phyloP scores from a whole-genome alignment of 2,329 filamentous ascomycete species.

The Claviceps pazoutovae region DNA sequence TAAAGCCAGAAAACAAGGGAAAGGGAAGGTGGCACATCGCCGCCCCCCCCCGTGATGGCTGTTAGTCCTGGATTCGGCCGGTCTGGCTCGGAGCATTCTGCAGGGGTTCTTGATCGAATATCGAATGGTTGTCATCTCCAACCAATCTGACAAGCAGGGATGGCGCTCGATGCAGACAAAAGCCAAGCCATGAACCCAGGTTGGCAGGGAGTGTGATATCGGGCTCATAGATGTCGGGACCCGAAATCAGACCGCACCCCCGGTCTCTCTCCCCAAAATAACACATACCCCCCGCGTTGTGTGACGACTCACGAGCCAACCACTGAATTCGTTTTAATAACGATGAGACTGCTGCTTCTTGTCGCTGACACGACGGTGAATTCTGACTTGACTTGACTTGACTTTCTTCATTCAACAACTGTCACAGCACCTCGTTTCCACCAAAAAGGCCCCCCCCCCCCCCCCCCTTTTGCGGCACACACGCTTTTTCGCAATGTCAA shows the following conservation, averaged over 20 bases:
- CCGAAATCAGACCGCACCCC: background rate
- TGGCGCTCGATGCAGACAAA: background rate
- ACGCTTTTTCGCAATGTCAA: background rate
- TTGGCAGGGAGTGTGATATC: background rate
- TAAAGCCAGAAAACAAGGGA: background rate
- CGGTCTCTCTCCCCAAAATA: background rate
- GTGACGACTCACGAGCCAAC: background rate
- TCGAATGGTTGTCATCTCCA: background rate
- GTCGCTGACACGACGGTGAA: background rate
- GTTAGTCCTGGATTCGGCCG: background rate
- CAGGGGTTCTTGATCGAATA: background rate
- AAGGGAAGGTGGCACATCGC: background rate
- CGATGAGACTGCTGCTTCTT: background rate
- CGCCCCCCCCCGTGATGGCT: background rate
- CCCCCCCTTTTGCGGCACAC: background rate
- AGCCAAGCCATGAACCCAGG: background rate
- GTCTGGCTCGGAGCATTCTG: background rate
- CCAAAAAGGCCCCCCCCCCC: background rate
- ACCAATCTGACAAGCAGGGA: background rate
- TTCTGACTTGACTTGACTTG: too few relatives aligned
- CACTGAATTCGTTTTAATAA: conserved; percentile 1
- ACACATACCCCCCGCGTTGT: background rate
- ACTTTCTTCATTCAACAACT: background rate
- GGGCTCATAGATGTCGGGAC: background rate
- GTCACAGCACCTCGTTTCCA: background rate